A percentile compares a stretch with the other conserved stretches of the same genome.
Conservation (phyloP, 306 rosid genomes). For the Gastrolobium villosum region DNA sequence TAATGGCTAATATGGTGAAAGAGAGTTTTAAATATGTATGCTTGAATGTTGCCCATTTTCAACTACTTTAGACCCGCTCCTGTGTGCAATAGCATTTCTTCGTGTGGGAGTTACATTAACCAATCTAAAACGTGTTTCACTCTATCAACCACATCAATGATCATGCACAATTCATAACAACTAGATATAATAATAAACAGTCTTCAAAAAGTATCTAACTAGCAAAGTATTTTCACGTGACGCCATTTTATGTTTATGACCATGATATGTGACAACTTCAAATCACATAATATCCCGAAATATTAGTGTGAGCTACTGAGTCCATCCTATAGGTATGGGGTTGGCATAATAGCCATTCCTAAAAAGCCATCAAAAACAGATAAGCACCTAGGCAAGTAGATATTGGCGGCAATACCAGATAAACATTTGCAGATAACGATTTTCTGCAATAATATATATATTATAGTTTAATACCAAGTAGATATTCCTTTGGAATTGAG, state of each 20-base stretch:
- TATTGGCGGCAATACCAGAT: neutral
- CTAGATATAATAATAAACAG: neutral
- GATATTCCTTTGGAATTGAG: neutral
- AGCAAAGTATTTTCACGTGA: neutral
- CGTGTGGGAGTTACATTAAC: neutral
- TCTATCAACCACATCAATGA: neutral
- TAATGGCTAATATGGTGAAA: neutral
- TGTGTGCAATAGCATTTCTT: neutral
- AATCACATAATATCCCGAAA: neutral
- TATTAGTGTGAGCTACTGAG: neutral
- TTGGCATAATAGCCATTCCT: neutral
- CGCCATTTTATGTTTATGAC: neutral
- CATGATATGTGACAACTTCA: constrained; percentile 13
- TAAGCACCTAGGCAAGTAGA: neutral
- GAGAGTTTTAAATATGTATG: neutral
- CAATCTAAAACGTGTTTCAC: neutral
- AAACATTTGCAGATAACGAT: constrained; percentile 6
- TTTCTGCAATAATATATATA: neutral
- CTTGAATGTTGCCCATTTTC: neutral
- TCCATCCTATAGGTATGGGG: neutral
- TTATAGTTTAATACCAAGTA: constrained; percentile 9
- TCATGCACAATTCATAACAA: constrained; percentile 5
- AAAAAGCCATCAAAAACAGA: neutral
- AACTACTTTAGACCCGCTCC: neutral
- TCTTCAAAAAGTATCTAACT: neutral